Evolutionary conservation across 2,329 filamentous ascomycete genomes (phyloP).

Genomic region (Grosmannia huntii): DNA sequence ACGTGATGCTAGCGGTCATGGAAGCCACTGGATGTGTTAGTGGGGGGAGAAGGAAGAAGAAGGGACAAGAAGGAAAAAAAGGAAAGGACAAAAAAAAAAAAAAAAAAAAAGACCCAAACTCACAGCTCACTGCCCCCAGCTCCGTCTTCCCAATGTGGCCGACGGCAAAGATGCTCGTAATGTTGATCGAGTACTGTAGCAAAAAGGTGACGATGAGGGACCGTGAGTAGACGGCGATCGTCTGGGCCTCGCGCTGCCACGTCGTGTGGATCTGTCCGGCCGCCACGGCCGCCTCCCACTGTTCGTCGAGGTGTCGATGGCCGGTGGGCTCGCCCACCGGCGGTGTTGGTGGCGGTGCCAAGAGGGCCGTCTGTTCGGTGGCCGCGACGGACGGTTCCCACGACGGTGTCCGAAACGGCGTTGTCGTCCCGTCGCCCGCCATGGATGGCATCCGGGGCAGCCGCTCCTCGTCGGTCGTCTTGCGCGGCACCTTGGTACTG

Average conservation of each 20-base stretch:
- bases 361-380: slow-evolving; percentile 25
- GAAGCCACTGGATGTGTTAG: slow-evolving; percentile 35
- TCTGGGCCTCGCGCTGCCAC: slow-evolving; percentile 81
- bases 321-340: slow-evolving; percentile 24
- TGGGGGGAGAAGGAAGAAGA: neutral
- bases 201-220: slow-evolving; percentile 64
- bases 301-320: slow-evolving; percentile 45
- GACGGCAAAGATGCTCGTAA: slow-evolving; percentile 67
- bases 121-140: slow-evolving; percentile 49
- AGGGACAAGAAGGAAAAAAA: too few relatives aligned
- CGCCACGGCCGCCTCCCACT: slow-evolving; percentile 77
- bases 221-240: slow-evolving; percentile 57
- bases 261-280: slow-evolving; percentile 75
- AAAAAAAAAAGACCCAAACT: slow-evolving; percentile 15
- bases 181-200: slow-evolving; percentile 74
- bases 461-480: slow-evolving; percentile 30
- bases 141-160: slow-evolving; percentile 62
- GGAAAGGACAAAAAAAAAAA: neutral
- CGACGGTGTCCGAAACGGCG: slow-evolving; percentile 39
- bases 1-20: slow-evolving; percentile 72
- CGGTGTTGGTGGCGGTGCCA: slow-evolving; percentile 14
- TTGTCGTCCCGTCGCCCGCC: slow-evolving; percentile 27
- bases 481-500: slow-evolving; percentile 39
- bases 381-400: slow-evolving; percentile 12
- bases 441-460: slow-evolving; percentile 30